phyloP scores from a whole-genome alignment of 371 early-diverging fungal species.

The Massospora cicadina region DNA sequence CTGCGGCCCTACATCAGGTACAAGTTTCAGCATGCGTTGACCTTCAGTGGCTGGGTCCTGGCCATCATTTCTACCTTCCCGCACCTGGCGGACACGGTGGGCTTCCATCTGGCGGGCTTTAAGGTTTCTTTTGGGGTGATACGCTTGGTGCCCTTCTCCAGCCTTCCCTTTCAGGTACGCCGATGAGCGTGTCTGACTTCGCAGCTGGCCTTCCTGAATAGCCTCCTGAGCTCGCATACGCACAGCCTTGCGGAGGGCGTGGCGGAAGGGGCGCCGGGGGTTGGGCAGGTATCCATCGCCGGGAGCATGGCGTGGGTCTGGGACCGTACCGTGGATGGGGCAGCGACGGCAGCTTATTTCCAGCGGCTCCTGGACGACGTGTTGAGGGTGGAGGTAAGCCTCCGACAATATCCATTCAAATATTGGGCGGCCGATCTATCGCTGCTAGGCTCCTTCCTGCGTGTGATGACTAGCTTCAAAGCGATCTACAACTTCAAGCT shows the following conservation, averaged over 20 bases:
- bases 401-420: no score
- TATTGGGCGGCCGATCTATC: background rate
- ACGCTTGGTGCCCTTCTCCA: background rate
- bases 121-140: background rate
- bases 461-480: background rate
- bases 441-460: background rate
- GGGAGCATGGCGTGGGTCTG: background rate
- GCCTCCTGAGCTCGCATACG: background rate
- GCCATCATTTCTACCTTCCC: background rate
- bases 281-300: background rate
- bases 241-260: background rate
- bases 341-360: background rate
- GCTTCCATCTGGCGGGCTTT: background rate
- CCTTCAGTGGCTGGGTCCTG: background rate
- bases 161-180: background rate
- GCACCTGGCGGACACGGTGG: background rate
- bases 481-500: background rate
- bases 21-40: background rate
- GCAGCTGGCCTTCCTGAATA: background rate
- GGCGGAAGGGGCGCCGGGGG: background rate
- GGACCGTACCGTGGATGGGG: background rate
- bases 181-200: background rate
- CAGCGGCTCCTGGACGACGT: background rate
- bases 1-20: background rate
- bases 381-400: background rate